phyloP scores from a whole-genome alignment of 2,329 filamentous ascomycete species.

The Dothidotthia symphoricarpi region DNA sequence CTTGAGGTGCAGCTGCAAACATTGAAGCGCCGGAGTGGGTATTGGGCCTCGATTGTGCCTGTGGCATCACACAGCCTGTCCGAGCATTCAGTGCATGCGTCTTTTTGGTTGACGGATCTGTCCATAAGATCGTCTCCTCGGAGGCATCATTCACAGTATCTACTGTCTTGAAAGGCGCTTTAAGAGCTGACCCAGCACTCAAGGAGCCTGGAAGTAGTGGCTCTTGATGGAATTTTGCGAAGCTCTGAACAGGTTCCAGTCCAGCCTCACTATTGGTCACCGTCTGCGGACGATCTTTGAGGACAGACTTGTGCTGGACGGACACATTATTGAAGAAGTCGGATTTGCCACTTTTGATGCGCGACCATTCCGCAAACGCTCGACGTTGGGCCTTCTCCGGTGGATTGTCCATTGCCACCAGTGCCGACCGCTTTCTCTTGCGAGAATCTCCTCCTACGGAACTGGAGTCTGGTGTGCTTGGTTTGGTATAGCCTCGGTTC shows the following conservation, averaged over 20 bases:
- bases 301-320: neutral
- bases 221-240: slow-evolving; percentile 10
- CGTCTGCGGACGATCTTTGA: no score
- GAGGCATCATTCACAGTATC: slow-evolving; percentile 4
- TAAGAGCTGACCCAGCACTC: neutral
- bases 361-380: slow-evolving; percentile 43
- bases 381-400: slow-evolving; percentile 5
- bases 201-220: slow-evolving; percentile 15
- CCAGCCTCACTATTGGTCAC: no score
- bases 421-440: slow-evolving; percentile 23
- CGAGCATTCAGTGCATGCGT: slow-evolving; percentile 53
- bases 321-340: slow-evolving; percentile 33
- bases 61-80: slow-evolving; percentile 50
- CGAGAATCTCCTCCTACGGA: slow-evolving; percentile 1
- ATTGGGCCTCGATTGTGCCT: slow-evolving; percentile 11
- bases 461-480: neutral
- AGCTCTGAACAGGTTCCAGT: neutral
- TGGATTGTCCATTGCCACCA: neutral
- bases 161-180: neutral
- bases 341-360: slow-evolving; percentile 45
- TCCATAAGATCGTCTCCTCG: slow-evolving; percentile 55
- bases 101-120: slow-evolving; percentile 59
- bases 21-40: slow-evolving; percentile 5
- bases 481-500: neutral
- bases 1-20: slow-evolving; percentile 12